Base-by-base conservation (phyloP, 73 alveolate species). In the Paramecium caudatum region DNA sequence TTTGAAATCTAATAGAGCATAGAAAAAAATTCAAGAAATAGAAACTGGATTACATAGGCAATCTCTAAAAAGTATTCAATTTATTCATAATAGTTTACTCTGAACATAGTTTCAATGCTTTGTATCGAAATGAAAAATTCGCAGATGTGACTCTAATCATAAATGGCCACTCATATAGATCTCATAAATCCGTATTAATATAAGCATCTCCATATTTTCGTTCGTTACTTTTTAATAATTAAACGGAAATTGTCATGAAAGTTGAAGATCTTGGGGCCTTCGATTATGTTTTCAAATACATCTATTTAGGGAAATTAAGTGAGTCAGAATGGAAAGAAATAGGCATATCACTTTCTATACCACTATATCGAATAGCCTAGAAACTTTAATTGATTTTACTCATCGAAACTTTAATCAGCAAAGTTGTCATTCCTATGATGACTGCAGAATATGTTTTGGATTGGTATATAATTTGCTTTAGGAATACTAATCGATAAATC, bases 351-450 rank as follows among this genome's bases (percentile, higher is more conserved):
- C 15, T 32, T 13, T 30, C 83, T 0, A 36, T 33, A 4, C 27
- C 32, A 33, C 39, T 65, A 13, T 65, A 65, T 65, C 16, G 17
- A 33, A 32, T 65, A 36, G 83, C 83, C 10, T 46, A 65, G 23
- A 65, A 36, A 65, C 34, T 65, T 25, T 36, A 65, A 36, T 36
- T 65, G 3, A 25, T 25, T 65, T 16, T 17, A 65, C 34, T 65
- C 3, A 33, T 65, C 4, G 83, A 65, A 65, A 32, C 27, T 12
- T 36, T 65, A 7, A 33, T 36, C 16, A 36, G 50, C 2, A 65
- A 43, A 65, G 49, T 65, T 33, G 49, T 65, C 3, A 65, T 65
- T 8, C 83, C 83, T 33, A 65, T 33, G 49, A 65, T 65, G 83
- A 65, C 17, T 7, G 39, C 32, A 32, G 47, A 65, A 32, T 33